phyloP scores from a whole-genome alignment of 352 stramenopile species.

The Pythium periplocum region DNA sequence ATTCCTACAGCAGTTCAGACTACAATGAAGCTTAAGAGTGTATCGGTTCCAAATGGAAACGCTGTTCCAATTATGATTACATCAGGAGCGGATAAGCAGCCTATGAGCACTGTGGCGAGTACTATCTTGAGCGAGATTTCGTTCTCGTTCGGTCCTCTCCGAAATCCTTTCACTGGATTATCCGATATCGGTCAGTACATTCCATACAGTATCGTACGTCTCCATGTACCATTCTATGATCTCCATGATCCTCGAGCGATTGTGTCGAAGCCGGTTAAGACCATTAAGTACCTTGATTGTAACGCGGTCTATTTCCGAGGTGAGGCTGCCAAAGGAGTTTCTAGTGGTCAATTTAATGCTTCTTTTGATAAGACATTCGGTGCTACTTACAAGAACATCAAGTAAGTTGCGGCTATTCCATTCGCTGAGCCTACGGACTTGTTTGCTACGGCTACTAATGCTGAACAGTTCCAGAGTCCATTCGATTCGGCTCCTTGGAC shows the following conservation, averaged over 20 bases:
- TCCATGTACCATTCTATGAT: slow-evolving; percentile 30
- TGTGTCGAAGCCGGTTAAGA: slow-evolving; percentile 23
- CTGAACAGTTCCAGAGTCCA: slow-evolving; percentile 14
- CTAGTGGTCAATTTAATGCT: slow-evolving; percentile 13
- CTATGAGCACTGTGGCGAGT: slow-evolving; percentile 8
- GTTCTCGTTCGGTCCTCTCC: slow-evolving; percentile 14
- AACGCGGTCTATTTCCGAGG: slow-evolving; percentile 19
- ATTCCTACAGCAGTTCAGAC: no score
- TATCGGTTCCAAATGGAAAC: no score
- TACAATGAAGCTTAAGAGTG: slow-evolving; percentile 11
- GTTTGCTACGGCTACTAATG: slow-evolving; percentile 1
- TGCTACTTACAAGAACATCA: slow-evolving; percentile 15
- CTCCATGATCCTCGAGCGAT: slow-evolving; percentile 14
- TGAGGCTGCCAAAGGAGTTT: slow-evolving; percentile 10
- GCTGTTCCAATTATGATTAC: slow-evolving; percentile 16
- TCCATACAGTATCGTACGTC: slow-evolving; percentile 10
- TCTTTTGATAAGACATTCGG: slow-evolving; percentile 14
- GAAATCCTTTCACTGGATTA: slow-evolving; percentile 9
- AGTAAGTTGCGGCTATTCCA: slow-evolving; percentile 15
- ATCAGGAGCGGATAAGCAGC: slow-evolving; percentile 2
- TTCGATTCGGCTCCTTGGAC: slow-evolving; percentile 24
- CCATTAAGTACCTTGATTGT: slow-evolving; percentile 15
- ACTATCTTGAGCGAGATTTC: not conserved
- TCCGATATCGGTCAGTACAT: slow-evolving; percentile 4
- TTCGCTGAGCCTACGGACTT: slow-evolving; percentile 11